Conservation (phyloP, 2,329 filamentous ascomycete species). For the Metarhizium humberi region DNA sequence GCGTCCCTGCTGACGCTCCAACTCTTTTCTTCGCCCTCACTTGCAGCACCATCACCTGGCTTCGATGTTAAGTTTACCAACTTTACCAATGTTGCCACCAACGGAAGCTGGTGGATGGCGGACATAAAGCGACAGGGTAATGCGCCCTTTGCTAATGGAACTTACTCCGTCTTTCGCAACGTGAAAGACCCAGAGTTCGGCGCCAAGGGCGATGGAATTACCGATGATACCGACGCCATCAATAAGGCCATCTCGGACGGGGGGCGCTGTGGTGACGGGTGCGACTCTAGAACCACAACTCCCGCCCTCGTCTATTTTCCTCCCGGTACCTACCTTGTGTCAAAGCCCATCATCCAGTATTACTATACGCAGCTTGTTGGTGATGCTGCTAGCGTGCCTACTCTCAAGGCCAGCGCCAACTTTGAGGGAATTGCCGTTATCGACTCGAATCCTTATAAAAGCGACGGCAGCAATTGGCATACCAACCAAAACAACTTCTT, state of each 20-base stretch:
- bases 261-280: conserved; percentile 68
- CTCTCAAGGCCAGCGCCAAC: conserved; percentile 60
- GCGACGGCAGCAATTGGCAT: conserved; percentile 61
- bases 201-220: conserved; percentile 55
- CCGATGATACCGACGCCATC: conserved; percentile 84
- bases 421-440: conserved; percentile 85
- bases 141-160: conserved; percentile 44
- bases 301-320: conserved; percentile 91
- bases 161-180: conserved; percentile 68
- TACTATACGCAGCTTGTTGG: conserved; percentile 94
- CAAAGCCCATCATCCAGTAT: conserved; percentile 67
- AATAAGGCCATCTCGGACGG: conserved; percentile 74
- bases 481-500: conserved; percentile 81
- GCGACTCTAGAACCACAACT: conserved; percentile 73
- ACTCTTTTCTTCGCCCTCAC: conserved; percentile 25
- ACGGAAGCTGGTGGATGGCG: conserved; percentile 61
- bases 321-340: conserved; percentile 75
- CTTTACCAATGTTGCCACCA: conserved; percentile 13
- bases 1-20: conserved; percentile 33
- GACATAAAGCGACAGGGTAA: conserved; percentile 60
- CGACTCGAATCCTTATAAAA: conserved; percentile 75
- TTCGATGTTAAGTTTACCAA: conserved; percentile 5
- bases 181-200: conserved; percentile 58
- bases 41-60: conserved; percentile 23
- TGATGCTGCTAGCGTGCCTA: conserved; percentile 62